A percentile compares a stretch with the other conserved stretches of the same genome.
Evolutionary conservation across 768 basidiomycete species (phyloP).

Genomic region (Lactarius sanguifluus): DNA sequence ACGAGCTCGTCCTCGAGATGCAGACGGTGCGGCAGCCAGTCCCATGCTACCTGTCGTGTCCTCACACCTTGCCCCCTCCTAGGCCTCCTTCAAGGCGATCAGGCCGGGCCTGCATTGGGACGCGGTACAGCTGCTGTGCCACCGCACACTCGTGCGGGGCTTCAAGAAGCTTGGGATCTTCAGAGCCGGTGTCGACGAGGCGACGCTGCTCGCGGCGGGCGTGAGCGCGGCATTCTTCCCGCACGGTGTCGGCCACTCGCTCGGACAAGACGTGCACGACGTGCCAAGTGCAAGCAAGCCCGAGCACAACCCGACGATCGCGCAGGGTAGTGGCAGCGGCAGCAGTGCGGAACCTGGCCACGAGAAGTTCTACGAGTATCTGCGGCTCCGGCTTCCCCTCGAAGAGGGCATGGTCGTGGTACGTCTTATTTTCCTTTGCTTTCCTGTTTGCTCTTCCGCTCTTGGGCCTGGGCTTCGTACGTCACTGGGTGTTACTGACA

Average conservation of each 20-base stretch:
- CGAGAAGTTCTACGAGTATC: conserved; percentile 71
- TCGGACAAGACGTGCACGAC: conserved; percentile 95
- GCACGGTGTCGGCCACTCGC: conserved; percentile 87
- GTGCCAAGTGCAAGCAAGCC: conserved; percentile 82
- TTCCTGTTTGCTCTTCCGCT: background rate
- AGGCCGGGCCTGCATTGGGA: conserved; percentile 91
- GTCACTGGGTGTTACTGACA: conserved; percentile 4
- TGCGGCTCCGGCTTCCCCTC: conserved; percentile 75
- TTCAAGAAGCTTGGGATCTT: conserved; percentile 88
- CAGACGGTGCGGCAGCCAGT: conserved; percentile 58
- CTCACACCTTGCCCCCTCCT: background rate
- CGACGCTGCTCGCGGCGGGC: conserved; percentile 73
- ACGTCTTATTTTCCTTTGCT: conserved; percentile 36
- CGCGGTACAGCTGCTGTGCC: conserved; percentile 77
- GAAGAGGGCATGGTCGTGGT: conserved; percentile 84
- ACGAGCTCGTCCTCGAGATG: conserved; percentile 87
- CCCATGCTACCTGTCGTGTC: background rate
- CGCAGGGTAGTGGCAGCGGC: conserved; percentile 13
- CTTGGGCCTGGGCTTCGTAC: background rate
- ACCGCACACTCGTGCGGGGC: conserved; percentile 75
- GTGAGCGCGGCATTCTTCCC: conserved; percentile 89
- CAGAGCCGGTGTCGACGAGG: conserved; percentile 60
- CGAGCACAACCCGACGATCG: conserved; percentile 51
- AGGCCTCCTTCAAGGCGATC: conserved; percentile 69
- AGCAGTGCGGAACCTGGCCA: conserved; percentile 38